Conservation (phyloP, 441 rosid genomes). For the Rhodomyrtus psidioides region DNA sequence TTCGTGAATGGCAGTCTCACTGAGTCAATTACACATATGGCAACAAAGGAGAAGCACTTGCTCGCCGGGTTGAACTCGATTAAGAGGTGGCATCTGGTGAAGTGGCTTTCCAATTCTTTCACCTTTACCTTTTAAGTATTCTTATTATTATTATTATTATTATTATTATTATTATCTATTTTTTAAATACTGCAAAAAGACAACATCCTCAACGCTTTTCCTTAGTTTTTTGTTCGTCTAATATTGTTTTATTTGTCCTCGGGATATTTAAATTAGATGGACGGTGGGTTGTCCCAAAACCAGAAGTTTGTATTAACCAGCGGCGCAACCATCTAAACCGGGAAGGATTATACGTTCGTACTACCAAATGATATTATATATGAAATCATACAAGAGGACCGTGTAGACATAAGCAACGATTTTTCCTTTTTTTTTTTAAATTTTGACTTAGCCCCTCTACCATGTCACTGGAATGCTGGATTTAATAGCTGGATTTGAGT, state of each 20-base stretch:
- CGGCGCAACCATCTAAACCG: slow-evolving; percentile 8
- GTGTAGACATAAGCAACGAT: background rate
- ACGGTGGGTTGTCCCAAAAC: slow-evolving; percentile 23
- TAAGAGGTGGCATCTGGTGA: background rate
- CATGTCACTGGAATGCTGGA: background rate
- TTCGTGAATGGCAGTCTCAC: no score
- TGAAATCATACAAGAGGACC: background rate
- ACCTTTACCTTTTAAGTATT: background rate
- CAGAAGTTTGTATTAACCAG: slow-evolving; percentile 14
- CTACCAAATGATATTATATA: background rate
- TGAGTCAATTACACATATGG: no score
- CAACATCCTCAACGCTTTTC: background rate
- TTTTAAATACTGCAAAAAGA: background rate
- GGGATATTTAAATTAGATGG: slow-evolving; percentile 6
- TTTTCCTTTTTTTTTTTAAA: background rate
- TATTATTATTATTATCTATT: background rate
- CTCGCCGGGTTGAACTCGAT: background rate
- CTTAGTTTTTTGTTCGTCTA: background rate
- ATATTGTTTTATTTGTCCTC: background rate
- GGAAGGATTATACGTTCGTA: background rate
- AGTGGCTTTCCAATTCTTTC: background rate
- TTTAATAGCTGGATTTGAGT: background rate
- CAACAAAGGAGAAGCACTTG: no score
- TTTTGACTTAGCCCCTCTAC: background rate
- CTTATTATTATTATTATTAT: background rate